These are phyloP conservation scores for Cladophialophora bantiana DNA, from an alignment of 2,329 filamentous ascomycete species.

Conservation along the genomic window DNA sequence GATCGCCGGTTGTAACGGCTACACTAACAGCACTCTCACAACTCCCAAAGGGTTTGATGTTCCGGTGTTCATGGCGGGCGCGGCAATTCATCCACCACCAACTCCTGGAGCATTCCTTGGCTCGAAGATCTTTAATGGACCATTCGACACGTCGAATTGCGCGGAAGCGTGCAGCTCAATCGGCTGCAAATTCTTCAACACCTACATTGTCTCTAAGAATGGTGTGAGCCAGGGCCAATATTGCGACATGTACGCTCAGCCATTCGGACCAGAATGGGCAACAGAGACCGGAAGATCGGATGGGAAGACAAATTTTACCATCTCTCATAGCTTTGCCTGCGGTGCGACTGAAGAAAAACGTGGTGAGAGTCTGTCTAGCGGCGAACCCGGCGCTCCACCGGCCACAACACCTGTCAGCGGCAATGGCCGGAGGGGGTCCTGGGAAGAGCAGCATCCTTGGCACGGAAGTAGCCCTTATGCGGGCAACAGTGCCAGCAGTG, in stretches of 20 bases:
- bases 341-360: slow-evolving; percentile 22
- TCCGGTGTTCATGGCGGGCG: slow-evolving; percentile 27
- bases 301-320: slow-evolving; percentile 26
- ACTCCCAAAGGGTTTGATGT: slow-evolving; percentile 29
- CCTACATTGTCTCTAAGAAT: slow-evolving; percentile 32
- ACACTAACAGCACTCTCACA: slow-evolving; percentile 29
- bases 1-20: slow-evolving; percentile 34
- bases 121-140: slow-evolving; percentile 30
- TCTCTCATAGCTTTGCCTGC: slow-evolving; percentile 29
- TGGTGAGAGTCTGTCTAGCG: slow-evolving; percentile 8
- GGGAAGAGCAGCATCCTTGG: slow-evolving; percentile 30
- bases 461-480: slow-evolving; percentile 22
- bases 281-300: slow-evolving; percentile 27
- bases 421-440: slow-evolving; percentile 12
- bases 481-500: slow-evolving; percentile 2
- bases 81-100: slow-evolving; percentile 27
- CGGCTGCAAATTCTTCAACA: slow-evolving; percentile 36
- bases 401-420: not conserved
- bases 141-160: slow-evolving; percentile 32
- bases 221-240: slow-evolving; percentile 31
- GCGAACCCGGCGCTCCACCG: not conserved
- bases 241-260: slow-evolving; percentile 32
- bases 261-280: slow-evolving; percentile 21
- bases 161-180: slow-evolving; percentile 22
- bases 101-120: slow-evolving; percentile 28